phyloP scores from a whole-genome alignment of 83 land plant species.

The Picea abies region DNA sequence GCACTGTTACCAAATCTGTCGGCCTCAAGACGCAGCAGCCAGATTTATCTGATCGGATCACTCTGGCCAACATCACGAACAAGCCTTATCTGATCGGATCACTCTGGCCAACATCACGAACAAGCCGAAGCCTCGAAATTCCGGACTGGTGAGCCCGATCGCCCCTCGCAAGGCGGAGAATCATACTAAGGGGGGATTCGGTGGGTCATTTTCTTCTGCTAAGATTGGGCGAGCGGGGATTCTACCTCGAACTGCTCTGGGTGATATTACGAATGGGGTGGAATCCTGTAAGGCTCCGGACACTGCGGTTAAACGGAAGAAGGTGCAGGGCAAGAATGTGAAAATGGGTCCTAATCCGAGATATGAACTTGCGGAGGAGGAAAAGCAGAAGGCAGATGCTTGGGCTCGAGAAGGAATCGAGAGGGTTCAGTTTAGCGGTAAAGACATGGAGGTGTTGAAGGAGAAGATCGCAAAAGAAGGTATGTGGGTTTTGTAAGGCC shows the following conservation, averaged over 20 bases:
- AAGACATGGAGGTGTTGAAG: neutral
- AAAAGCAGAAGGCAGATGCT: neutral
- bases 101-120: conserved; percentile 6
- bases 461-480: conserved; percentile 6
- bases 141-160: neutral
- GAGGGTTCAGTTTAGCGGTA: neutral
- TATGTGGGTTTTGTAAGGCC: neutral
- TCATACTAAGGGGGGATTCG: neutral
- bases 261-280: neutral
- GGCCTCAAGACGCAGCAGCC: neutral
- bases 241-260: neutral
- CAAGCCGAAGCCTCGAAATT: neutral
- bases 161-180: neutral
- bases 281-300: neutral
- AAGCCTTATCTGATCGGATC: neutral
- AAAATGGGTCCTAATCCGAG: neutral
- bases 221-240: neutral
- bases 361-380: conserved; percentile 2
- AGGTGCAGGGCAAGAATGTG: neutral
- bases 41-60: neutral
- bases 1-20: neutral
- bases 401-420: conserved; percentile 20
- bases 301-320: neutral
- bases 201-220: neutral
- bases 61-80: too few species aligned